Percentiles rank a stretch among this genome's conserved stretches.
phyloP scores from a whole-genome alignment of 192 early-diverging fungal species.

The Gonapodya prolifera region DNA sequence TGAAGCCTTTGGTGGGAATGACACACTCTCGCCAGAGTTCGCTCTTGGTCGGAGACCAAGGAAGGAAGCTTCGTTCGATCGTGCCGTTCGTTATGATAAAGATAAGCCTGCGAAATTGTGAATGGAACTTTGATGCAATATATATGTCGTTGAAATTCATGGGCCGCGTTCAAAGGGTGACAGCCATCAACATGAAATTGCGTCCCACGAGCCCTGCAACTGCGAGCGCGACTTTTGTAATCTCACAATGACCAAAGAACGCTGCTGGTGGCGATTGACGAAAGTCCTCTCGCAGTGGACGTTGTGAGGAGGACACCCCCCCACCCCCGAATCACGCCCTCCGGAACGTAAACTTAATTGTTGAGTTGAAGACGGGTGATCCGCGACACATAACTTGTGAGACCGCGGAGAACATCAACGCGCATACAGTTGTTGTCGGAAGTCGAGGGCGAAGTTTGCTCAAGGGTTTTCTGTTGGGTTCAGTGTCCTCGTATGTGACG shows the following conservation, averaged over 20 bases:
- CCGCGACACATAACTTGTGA: neutral
- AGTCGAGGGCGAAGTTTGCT: constrained; percentile 50
- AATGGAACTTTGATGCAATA: too few species aligned
- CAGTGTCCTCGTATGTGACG: constrained; percentile 51
- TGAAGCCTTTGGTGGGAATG: neutral
- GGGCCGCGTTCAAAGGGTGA: too few species aligned
- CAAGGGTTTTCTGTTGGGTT: constrained; percentile 54
- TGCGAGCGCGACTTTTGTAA: too few species aligned
- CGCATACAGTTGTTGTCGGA: constrained; percentile 48
- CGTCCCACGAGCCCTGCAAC: too few species aligned
- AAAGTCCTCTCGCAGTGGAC: too few species aligned
- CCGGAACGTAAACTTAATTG: neutral
- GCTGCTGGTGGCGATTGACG: too few species aligned
- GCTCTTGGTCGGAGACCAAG: neutral
- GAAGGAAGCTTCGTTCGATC: neutral
- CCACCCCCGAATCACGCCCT: neutral
- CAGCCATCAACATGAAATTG: too few species aligned
- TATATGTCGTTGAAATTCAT: too few species aligned
- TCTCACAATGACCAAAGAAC: too few species aligned
- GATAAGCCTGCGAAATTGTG: neutral
- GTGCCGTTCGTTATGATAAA: neutral
- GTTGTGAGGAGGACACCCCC: neutral
- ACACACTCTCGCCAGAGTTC: neutral
- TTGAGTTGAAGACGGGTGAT: neutral
- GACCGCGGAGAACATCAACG: neutral